A percentile compares a stretch with the other conserved stretches of the same genome.
phyloP scores from a whole-genome alignment of 2,329 filamentous ascomycete genomes.

The Pseudocercospora crystallina region DNA sequence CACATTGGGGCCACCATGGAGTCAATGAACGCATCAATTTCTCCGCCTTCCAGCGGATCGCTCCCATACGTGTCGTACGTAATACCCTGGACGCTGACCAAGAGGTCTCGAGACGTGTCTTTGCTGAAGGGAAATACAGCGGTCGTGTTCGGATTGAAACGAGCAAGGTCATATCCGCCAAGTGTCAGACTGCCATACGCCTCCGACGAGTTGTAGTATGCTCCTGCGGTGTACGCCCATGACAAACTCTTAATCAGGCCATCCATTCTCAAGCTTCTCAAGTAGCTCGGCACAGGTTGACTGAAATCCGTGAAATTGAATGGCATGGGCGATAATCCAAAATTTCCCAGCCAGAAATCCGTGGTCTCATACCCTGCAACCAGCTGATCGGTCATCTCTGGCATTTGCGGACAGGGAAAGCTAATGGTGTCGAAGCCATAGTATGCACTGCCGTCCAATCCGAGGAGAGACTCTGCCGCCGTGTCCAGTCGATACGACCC shows the following conservation, averaged over 20 bases:
- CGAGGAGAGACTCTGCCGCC: slow-evolving; percentile 25
- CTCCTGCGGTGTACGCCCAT: slow-evolving; percentile 33
- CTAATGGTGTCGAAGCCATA: slow-evolving; percentile 40
- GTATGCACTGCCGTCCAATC: slow-evolving; percentile 29
- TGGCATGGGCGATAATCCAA: slow-evolving; percentile 30
- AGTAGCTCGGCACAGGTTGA: slow-evolving; percentile 20
- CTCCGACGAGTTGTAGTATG: slow-evolving; percentile 25
- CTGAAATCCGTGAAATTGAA: slow-evolving; percentile 24
- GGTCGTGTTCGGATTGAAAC: slow-evolving; percentile 33
- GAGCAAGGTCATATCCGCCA: slow-evolving; percentile 43
- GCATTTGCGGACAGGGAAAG: slow-evolving; percentile 20
- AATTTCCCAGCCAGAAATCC: slow-evolving; percentile 36
- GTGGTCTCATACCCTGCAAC: slow-evolving; percentile 23
- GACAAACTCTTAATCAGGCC: slow-evolving; percentile 14
- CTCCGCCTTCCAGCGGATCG: slow-evolving; percentile 18
- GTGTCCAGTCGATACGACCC: slow-evolving; percentile 29
- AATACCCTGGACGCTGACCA: slow-evolving; percentile 26
- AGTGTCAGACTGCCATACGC: slow-evolving; percentile 36
- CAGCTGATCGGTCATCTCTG: slow-evolving; percentile 32
- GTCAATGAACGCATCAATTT: slow-evolving; percentile 37
- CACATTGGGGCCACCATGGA: slow-evolving; percentile 43
- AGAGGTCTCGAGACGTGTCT: slow-evolving; percentile 27
- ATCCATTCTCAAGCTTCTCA: slow-evolving; percentile 19
- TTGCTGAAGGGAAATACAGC: slow-evolving; percentile 32
- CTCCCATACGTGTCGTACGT: slow-evolving; percentile 27